phyloP scores from a whole-genome alignment of 768 basidiomycete genomes.

The Lepiota brunneoincarnata region DNA sequence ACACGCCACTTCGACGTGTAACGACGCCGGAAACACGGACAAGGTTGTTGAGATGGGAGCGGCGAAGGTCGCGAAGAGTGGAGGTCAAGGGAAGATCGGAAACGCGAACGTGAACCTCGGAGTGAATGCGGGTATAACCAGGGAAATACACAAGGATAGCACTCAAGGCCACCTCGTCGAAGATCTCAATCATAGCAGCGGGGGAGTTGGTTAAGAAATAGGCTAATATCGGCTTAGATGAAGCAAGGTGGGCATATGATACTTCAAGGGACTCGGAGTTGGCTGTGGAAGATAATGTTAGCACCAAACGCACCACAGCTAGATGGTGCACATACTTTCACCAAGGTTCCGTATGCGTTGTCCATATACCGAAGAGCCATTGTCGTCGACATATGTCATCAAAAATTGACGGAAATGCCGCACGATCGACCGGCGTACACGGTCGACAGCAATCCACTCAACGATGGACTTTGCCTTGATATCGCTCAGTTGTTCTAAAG shows the following conservation, averaged over 20 bases:
- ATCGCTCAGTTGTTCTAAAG: conserved; percentile 93
- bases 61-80: conserved; percentile 90
- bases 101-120: conserved; percentile 96
- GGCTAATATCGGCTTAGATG: conserved; percentile 91
- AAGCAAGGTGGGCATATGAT: conserved; percentile 91
- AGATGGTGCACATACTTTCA: conserved; percentile 65
- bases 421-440: conserved; percentile 86
- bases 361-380: conserved; percentile 90
- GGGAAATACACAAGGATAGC: conserved; percentile 96
- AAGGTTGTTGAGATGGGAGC: conserved; percentile 90
- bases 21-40: conserved; percentile 96
- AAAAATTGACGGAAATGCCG: conserved; percentile 94
- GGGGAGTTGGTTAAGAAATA: conserved; percentile 98
- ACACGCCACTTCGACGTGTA: conserved; percentile 91
- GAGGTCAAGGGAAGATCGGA: conserved; percentile 88
- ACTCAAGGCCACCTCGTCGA: conserved; percentile 92
- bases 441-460: conserved; percentile 95
- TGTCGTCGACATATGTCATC: conserved; percentile 93
- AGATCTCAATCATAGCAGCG: conserved; percentile 86
- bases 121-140: conserved; percentile 93
- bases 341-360: conserved; percentile 90
- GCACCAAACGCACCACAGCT: background rate
- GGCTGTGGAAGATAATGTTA: conserved; percentile 43
- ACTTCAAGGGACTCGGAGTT: conserved; percentile 98
- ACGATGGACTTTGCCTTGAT: conserved; percentile 97